Percentiles rank a stretch among this genome's conserved stretches.
These are phyloP conservation scores for Sphagnurus paluster DNA, from an alignment of 1,284 basidiomycete species.

Conservation along the genomic window DNA sequence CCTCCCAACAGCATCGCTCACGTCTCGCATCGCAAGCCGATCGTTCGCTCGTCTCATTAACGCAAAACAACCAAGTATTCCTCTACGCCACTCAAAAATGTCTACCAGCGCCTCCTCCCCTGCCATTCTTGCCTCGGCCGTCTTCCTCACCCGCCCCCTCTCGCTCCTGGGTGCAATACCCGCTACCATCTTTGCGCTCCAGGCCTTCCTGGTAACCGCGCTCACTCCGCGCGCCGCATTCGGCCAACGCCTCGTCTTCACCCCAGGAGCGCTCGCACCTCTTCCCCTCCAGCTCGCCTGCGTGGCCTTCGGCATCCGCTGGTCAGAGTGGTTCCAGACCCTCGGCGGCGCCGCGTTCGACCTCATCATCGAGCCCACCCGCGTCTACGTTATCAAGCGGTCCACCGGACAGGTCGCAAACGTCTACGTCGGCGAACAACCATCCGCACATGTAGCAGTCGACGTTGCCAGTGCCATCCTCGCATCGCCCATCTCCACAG, in stretches of 20 bases:
- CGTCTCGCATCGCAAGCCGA: slow-evolving; percentile 13
- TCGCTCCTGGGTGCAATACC: slow-evolving; percentile 43
- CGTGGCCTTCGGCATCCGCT: slow-evolving; percentile 58
- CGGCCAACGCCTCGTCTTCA: slow-evolving; percentile 60
- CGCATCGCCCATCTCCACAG: slow-evolving; percentile 33
- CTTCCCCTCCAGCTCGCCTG: slow-evolving; percentile 65
- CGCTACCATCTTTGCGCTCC: slow-evolving; percentile 55
- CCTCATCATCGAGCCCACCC: slow-evolving; percentile 65
- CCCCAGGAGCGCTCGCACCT: slow-evolving; percentile 57
- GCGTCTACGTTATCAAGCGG: slow-evolving; percentile 51
- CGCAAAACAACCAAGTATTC: not conserved
- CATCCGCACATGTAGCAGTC: not conserved
- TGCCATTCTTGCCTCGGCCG: slow-evolving; percentile 43
- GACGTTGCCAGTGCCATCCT: slow-evolving; percentile 7
- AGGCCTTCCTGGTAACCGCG: slow-evolving; percentile 62
- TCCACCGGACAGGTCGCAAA: slow-evolving; percentile 22
- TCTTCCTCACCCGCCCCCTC: slow-evolving; percentile 65
- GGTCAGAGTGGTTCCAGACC: slow-evolving; percentile 68
- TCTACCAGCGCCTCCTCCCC: slow-evolving; percentile 46
- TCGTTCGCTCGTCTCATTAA: not conserved
- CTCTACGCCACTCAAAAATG: slow-evolving; percentile 6
- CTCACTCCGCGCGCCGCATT: slow-evolving; percentile 50
- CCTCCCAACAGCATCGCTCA: not conserved
- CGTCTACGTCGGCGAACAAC: too few relatives aligned
- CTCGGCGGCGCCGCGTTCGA: slow-evolving; percentile 67